These are phyloP conservation scores for Penicillium freii DNA, from an alignment of 2,329 filamentous ascomycete species.

Conservation along the genomic window DNA sequence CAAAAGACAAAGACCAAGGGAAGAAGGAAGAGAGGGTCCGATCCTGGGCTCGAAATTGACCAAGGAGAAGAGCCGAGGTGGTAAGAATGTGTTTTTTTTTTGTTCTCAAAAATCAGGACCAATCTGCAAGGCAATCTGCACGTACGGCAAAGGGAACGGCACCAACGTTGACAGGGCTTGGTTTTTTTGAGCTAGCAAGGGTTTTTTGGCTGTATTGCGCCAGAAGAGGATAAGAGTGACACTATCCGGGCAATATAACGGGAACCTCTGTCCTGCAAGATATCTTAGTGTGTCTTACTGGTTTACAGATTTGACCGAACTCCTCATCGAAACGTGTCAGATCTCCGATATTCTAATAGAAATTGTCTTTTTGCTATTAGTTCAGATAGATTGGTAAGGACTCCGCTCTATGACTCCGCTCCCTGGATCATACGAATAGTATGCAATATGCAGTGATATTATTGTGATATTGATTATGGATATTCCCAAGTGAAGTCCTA, in stretches of 20 bases:
- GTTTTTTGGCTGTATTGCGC: conserved; percentile 7
- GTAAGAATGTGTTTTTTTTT: background rate
- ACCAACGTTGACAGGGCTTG: conserved; percentile 9
- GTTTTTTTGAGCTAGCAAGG: conserved; percentile 10
- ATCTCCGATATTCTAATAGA: conserved; percentile 12
- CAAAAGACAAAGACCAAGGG: conserved; percentile 5
- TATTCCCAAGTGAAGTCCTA: background rate
- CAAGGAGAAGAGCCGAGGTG: background rate
- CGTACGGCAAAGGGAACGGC: background rate
- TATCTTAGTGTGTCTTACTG: background rate
- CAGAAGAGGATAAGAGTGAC: conserved; percentile 9
- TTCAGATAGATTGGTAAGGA: conserved; percentile 5
- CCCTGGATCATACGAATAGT: too few species aligned
- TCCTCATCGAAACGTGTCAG: conserved; percentile 24
- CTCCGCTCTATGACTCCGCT: background rate
- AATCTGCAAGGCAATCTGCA: conserved; percentile 9
- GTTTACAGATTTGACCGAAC: conserved; percentile 12
- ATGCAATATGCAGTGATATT: background rate
- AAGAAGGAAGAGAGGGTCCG: conserved; percentile 2
- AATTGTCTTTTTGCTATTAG: background rate
- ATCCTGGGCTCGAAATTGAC: background rate
- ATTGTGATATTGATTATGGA: background rate
- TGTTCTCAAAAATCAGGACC: background rate
- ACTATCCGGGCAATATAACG: background rate
- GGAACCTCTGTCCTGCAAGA: background rate